A percentile compares a stretch with the other conserved stretches of the same genome.
phyloP scores from a whole-genome alignment of 2,329 filamentous ascomycete genomes.

The Xylogone sp. region DNA sequence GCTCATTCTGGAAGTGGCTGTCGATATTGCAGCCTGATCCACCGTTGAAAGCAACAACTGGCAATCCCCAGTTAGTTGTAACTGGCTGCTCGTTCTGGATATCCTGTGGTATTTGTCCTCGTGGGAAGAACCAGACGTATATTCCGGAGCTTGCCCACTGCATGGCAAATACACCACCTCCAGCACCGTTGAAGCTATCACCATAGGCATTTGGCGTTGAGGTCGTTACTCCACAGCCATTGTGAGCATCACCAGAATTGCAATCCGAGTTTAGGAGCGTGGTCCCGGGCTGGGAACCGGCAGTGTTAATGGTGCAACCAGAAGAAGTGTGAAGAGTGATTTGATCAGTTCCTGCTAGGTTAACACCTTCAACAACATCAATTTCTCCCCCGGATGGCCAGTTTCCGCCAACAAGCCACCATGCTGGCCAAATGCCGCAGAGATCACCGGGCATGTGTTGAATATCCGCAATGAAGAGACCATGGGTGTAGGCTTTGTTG shows the following conservation, averaged over 20 bases:
- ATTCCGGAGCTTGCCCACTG: conserved; percentile 68
- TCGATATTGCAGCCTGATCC: conserved; percentile 60
- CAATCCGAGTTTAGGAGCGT: conserved; percentile 35
- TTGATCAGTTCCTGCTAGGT: conserved; percentile 53
- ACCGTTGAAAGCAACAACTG: conserved; percentile 64
- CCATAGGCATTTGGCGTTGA: conserved; percentile 49
- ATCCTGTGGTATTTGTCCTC: conserved; percentile 61
- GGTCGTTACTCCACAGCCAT: conserved; percentile 29
- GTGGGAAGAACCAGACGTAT: conserved; percentile 73
- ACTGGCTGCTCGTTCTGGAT: conserved; percentile 59
- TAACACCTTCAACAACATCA: conserved; percentile 69
- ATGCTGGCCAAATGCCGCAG: conserved; percentile 73
- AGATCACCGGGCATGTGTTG: conserved; percentile 68
- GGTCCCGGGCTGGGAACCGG: conserved; percentile 37
- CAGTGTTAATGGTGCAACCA: conserved; percentile 39
- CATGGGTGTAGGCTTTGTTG: conserved; percentile 58
- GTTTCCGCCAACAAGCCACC: conserved; percentile 50
- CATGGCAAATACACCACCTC: conserved; percentile 66
- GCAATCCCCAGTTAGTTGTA: conserved; percentile 64
- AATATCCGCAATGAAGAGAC: conserved; percentile 69
- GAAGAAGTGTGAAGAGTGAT: conserved; percentile 58
- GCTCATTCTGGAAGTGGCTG: conserved; percentile 62
- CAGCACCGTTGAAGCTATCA: conserved; percentile 60
- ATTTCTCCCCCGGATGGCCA: conserved; percentile 50
- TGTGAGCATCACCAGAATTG: conserved; percentile 43